Evolutionary conservation across 495 filamentous ascomycete genomes (phyloP).

Genomic region (Hypoxylon lienhwacheense): DNA sequence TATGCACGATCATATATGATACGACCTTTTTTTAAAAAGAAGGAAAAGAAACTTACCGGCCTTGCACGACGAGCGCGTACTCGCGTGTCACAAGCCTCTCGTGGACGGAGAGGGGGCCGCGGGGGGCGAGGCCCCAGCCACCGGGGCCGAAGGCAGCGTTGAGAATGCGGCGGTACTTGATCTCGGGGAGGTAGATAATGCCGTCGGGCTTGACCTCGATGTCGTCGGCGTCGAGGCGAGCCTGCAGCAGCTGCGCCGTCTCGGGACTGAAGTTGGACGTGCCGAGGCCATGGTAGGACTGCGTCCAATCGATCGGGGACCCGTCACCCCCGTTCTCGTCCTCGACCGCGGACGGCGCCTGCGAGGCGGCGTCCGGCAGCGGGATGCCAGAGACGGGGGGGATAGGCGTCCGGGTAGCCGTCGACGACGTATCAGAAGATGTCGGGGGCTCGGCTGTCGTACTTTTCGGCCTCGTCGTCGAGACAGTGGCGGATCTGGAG

Average conservation of each 20-base stretch:
- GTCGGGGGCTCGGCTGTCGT: not conserved
- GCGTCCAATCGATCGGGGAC: constrained; percentile 82
- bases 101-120: constrained; percentile 89
- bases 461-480: not conserved
- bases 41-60: constrained; percentile 64
- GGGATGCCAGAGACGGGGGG: constrained; percentile 30
- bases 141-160: constrained; percentile 93
- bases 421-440: not conserved
- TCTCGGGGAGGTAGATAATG: constrained; percentile 95
- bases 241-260: constrained; percentile 68
- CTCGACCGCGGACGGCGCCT: not conserved
- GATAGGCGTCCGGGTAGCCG: constrained; percentile 22
- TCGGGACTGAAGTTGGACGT: constrained; percentile 75
- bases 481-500: not conserved
- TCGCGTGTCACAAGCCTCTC: constrained; percentile 87
- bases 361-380: constrained; percentile 31
- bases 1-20: not conserved
- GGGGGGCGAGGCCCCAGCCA: constrained; percentile 89
- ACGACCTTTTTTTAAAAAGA: no score
- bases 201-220: constrained; percentile 97
- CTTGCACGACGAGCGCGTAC: constrained; percentile 88
- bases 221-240: constrained; percentile 68
- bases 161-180: constrained; percentile 93
- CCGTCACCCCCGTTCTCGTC: constrained; percentile 53
- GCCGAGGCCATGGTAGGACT: constrained; percentile 87